Evolutionary conservation across 305 asterid species (phyloP), one percentile per base, ranked within the genome.

Genomic region (Salvia sclarea): DNA sequence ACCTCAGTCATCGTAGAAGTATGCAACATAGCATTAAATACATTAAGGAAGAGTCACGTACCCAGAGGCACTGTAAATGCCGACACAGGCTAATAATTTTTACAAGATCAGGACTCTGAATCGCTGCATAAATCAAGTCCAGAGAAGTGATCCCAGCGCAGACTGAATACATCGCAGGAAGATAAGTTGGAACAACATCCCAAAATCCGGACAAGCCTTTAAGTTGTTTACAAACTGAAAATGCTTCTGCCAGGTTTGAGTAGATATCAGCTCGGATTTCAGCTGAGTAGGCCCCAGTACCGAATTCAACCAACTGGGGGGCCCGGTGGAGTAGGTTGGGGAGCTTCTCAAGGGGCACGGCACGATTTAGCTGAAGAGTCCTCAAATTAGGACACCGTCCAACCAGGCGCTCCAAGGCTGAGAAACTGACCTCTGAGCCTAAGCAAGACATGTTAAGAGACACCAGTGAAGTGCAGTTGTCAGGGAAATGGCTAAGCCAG

Each of bases 401-500:
- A 62, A 92, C 88, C 68, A 92, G 81, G 28, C 96, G 92, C 76
- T 89, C 96, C 80, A 92, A 79, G 45, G 89, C 84, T n/a, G 88
- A 76, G 80, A 81, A 85, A 78, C 86, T 92, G 67, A 86, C 88
- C 80, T 92, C 97, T 9, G 92, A 77, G 63, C 61, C 72, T 60
- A 90, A 77, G 80, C 92, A 90, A 67, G 97, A 76, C 68, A 92
- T 89, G 81, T 88, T 86, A 38, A 92, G 95, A 1, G 95, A 83
- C 40, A 81, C 96, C 61, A 92, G 81, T 8, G 96, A 86, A 8
- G 93, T 90, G 81, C 79, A 86, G 57, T 70, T 80, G 70, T 85
- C 87, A 0, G 98, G 96, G 74, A 92, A 89, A 75, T 90, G 88
- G 75, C 88, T 86, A 16, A 92, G 89, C 97, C 98, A 92, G 30